Percentiles rank a stretch among this genome's conserved stretches.
Conservation (phyloP, 75 land plant genomes). For the Ceratopteris richardii region DNA sequence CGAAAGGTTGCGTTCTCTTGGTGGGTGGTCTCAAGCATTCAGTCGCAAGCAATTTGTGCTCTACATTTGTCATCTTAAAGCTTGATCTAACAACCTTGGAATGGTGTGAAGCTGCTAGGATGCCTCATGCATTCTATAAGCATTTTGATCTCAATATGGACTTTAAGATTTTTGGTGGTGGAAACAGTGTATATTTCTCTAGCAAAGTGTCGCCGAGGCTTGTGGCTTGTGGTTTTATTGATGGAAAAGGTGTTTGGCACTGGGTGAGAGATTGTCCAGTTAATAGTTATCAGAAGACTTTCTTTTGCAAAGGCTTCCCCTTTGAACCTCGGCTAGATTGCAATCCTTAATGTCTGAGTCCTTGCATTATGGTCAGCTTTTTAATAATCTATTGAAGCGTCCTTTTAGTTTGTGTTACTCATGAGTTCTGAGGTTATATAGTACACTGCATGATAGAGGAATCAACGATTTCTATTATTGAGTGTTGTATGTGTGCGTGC, state of each 20-base stretch:
- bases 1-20: conserved; percentile 32
- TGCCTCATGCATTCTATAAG: conserved; percentile 43
- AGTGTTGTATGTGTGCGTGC: too few species aligned
- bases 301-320: conserved; percentile 7
- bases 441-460: too few species aligned
- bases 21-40: conserved; percentile 44
- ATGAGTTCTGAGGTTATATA: too few species aligned
- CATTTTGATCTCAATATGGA: conserved; percentile 25
- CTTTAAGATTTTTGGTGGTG: conserved; percentile 60
- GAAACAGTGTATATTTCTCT: conserved; percentile 46
- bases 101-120: conserved; percentile 62
- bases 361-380: too few species aligned
- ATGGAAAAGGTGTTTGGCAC: conserved; percentile 30
- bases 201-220: conserved; percentile 42
- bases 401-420: too few species aligned
- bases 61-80: conserved; percentile 46
- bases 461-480: too few species aligned
- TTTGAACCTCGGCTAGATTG: conserved; percentile 17
- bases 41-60: conserved; percentile 34
- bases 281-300: background rate
- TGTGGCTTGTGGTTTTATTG: conserved; percentile 39
- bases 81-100: conserved; percentile 43
- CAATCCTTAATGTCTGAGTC: too few species aligned
- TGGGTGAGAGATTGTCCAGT: conserved; percentile 48
- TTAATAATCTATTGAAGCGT: too few species aligned